Evolutionary conservation across 495 filamentous ascomycete genomes (phyloP).

Genomic region (Penicillium paradoxum): DNA sequence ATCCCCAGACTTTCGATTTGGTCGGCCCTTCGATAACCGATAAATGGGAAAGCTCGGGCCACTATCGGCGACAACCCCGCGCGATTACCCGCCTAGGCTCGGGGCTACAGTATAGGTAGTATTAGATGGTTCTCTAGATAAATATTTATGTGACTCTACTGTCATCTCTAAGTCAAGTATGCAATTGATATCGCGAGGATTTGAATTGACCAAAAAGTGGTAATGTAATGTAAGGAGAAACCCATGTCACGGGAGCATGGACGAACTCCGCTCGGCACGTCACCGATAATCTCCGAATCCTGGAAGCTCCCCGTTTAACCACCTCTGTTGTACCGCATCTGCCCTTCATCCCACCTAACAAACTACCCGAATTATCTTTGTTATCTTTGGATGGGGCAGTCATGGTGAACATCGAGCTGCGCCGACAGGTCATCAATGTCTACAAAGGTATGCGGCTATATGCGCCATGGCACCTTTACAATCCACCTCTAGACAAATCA

Average conservation of each 20-base stretch:
- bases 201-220: not conserved
- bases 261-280: constrained; percentile 9
- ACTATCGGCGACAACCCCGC: constrained; percentile 23
- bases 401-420: constrained; percentile 55
- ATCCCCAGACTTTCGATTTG: not conserved
- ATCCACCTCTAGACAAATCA: not conserved
- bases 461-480: not conserved
- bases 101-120: too few species aligned
- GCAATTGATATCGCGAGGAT: not conserved
- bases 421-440: constrained; percentile 75
- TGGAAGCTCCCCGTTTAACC: not conserved
- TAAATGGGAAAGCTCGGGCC: constrained; percentile 21
- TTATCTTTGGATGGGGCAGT: constrained; percentile 6
- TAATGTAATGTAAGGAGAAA: not conserved
- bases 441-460: constrained; percentile 69
- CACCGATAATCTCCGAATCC: constrained; percentile 11
- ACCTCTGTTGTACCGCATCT: too few species aligned
- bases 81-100: not conserved
- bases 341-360: not conserved
- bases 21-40: constrained; percentile 1
- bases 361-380: not conserved
- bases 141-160: too few species aligned
- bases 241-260: not conserved
- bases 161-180: too few species aligned
- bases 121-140: too few species aligned